A percentile compares a stretch with the other conserved stretches of the same genome.
Conservation (phyloP, 169 alveolate species). For the Theileria annulata region DNA sequence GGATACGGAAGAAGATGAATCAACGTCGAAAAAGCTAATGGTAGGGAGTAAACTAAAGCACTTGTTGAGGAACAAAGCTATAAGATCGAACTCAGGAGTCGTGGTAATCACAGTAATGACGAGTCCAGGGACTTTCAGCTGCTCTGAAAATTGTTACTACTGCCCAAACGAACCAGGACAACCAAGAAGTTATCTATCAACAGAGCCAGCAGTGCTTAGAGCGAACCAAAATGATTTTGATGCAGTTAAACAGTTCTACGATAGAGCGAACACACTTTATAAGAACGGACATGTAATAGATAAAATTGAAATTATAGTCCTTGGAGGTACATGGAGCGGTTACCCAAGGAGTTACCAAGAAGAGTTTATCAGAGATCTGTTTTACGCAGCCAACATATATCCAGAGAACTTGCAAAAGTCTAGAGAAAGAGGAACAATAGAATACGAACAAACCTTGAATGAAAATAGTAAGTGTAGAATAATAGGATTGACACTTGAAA, state of each 20-base stretch:
- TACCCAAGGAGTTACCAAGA: constrained; percentile 88
- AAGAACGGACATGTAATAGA: constrained; percentile 91
- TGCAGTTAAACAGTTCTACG: constrained; percentile 87
- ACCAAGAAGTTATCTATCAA: constrained; percentile 91
- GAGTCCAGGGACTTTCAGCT: constrained; percentile 90
- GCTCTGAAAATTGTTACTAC: constrained; percentile 90
- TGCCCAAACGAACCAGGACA: constrained; percentile 95
- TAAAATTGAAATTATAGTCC: constrained; percentile 89
- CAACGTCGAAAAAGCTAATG: constrained; percentile 47
- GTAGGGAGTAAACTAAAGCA: constrained; percentile 70
- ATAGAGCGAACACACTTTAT: constrained; percentile 88
- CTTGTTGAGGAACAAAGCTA: constrained; percentile 80
- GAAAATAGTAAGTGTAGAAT: constrained; percentile 67
- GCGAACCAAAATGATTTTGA: constrained; percentile 92
- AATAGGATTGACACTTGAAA: constrained; percentile 83
- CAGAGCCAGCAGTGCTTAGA: constrained; percentile 94
- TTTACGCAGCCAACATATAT: constrained; percentile 90
- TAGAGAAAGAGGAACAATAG: constrained; percentile 58
- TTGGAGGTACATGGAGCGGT: constrained; percentile 95
- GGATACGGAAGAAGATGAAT: constrained; percentile 31
- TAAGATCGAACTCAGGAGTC: constrained; percentile 88
- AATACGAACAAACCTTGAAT: constrained; percentile 69
- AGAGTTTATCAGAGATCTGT: constrained; percentile 88
- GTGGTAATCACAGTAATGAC: constrained; percentile 92
- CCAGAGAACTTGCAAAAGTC: constrained; percentile 67